These are phyloP conservation scores for Haemoproteus tartakovskyi DNA, from an alignment of 169 alveolate species.

Conservation along the genomic window DNA sequence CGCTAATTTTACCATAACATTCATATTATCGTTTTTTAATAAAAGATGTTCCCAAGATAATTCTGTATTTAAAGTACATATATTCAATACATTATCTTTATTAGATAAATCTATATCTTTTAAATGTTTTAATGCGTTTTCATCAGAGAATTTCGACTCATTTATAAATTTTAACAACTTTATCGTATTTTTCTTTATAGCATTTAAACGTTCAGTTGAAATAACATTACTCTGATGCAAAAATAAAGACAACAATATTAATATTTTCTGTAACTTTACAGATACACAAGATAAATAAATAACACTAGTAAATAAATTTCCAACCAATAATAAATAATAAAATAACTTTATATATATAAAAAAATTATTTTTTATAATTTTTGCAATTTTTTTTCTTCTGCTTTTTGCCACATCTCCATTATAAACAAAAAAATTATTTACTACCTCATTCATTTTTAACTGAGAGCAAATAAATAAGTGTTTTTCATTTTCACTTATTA, in stretches of 20 bases:
- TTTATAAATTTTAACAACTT: conserved; percentile 31
- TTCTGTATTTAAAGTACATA: conserved; percentile 8
- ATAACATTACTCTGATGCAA: conserved; percentile 49
- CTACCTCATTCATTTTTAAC: conserved; percentile 33
- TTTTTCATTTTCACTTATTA: conserved; percentile 41
- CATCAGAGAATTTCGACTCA: conserved; percentile 34
- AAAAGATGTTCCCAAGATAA: conserved; percentile 42
- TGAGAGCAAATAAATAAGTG: conserved; percentile 41
- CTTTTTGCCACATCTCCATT: conserved; percentile 55
- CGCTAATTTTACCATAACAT: conserved; percentile 26
- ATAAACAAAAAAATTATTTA: conserved; percentile 45
- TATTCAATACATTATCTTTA: background rate
- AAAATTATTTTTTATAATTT: conserved; percentile 42
- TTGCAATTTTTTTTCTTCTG: conserved; percentile 22
- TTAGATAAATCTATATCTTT: background rate
- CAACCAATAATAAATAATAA: conserved; percentile 59
- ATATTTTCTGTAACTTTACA: conserved; percentile 38
- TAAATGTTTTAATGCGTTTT: background rate
- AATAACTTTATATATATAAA: conserved; percentile 53
- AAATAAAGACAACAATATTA: conserved; percentile 40
- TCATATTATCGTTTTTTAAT: conserved; percentile 44
- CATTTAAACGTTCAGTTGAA: conserved; percentile 36
- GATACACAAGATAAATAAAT: conserved; percentile 59
- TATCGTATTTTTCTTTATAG: conserved; percentile 50
- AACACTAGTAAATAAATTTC: conserved; percentile 46